Percentiles rank a stretch among this genome's conserved stretches.
Conservation (phyloP, 305 asterid genomes). For the Fraxinus angustifolia region DNA sequence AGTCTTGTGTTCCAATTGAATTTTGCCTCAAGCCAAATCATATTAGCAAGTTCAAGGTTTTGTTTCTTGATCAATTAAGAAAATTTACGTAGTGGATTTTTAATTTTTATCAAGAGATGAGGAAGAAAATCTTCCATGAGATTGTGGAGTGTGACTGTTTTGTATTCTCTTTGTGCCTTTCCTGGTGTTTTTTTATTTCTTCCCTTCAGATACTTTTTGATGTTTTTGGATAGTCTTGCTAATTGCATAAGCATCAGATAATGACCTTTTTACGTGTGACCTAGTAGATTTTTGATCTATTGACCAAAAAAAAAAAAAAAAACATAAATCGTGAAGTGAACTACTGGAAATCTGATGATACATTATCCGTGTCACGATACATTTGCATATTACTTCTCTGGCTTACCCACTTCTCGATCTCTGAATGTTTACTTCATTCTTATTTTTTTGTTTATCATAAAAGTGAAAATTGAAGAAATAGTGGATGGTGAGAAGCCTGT, state of each 20-base stretch:
- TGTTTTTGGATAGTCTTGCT: background rate
- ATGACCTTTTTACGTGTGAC: background rate
- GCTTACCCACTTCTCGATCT: background rate
- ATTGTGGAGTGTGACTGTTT: background rate
- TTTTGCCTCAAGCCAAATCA: background rate
- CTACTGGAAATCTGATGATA: background rate
- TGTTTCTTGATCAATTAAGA: background rate
- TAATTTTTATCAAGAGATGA: background rate
- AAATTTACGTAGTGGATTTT: background rate
- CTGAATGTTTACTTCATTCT: conserved; percentile 2
- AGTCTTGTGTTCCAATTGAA: background rate
- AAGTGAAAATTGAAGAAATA: conserved; percentile 85
- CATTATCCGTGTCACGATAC: background rate
- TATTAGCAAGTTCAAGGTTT: background rate
- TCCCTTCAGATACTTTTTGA: background rate
- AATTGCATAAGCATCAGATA: conserved; percentile 12
- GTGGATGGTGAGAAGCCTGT: conserved; percentile 59
- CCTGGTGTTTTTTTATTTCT: background rate
- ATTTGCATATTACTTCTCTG: background rate
- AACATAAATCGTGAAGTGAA: background rate
- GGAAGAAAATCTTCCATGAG: background rate
- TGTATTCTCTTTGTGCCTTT: background rate
- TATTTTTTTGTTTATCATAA: conserved; percentile 12
- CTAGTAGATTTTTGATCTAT: background rate
- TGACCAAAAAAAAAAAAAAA: background rate